Base-by-base conservation (phyloP, 2,329 filamentous ascomycete species). In the Fusarium drepaniforme region DNA sequence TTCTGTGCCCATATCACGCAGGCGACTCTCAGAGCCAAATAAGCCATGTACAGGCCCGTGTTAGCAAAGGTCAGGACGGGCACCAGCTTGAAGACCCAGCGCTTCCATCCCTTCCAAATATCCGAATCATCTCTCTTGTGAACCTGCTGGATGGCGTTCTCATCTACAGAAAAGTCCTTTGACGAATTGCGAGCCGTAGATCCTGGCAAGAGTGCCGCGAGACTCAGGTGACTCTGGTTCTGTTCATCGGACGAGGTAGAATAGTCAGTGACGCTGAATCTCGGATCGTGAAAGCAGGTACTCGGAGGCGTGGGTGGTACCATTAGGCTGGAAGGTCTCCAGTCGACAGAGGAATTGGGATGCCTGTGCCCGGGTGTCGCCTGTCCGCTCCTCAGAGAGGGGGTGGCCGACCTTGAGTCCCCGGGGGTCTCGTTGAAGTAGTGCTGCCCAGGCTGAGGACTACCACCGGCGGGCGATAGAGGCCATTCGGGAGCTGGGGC, bases 1-100 rank as follows among this genome's bases (percentile, higher is more conserved):
- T 84, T 81, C 74, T 91, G 88, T 1, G 89, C 88, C 53, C 82
- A 80, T n/a, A 89, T 79, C 64, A 90, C 86, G 75, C 88, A 90
- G 61, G 82, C 81, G 35, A 91, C 85, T 42, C 89, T 87, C 64
- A 88, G 80, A 25, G 75, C 83, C 9, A 90, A 86, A 72, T 91
- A 91, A 66, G 80, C 42, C 6, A 87, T n/a, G 78, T 85, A 87
- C n/a, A 86, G 57, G n/a, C 73, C 73, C 15, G 82, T 86, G 75
- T 84, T 86, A 71, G 81, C 42, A n/a, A 87, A 57, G 21, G 83
- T 86, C 63, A 86, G 64, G 37, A 84, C 58, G 1, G 85, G 85
- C 9, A 81, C 80, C 37, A 86, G 73, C 21, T 73, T 76, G 76
- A 82, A 87, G 13, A 87, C 56, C 37, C 82, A 75, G 13, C 85